Evolutionary conservation across 768 basidiomycete genomes (phyloP), one percentile per base, ranked within the genome.

Genomic region (Agaricus bisporus): DNA sequence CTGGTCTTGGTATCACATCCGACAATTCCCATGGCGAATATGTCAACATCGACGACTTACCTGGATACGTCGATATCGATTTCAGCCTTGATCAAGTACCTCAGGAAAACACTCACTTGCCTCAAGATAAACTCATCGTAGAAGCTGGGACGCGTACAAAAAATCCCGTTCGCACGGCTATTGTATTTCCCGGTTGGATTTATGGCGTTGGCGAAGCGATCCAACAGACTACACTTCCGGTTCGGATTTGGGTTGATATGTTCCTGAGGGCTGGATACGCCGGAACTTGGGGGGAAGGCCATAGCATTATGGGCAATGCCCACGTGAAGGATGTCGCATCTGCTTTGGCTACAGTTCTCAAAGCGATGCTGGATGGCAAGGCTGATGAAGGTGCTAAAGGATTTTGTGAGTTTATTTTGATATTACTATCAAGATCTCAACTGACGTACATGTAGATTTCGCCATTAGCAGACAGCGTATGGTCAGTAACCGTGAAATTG

Each of bases 231-330:
- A 72, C 73, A 2, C 15, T 63, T 4, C 68, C 70, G 56, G 57
- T 76, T 3, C 70, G 72, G 41, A 55, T 70, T 6, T 77, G 70
- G 59, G 49, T 71, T 32, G 58, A 61, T 39, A 62, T 72, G 53
- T 64, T 61, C 45, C 65, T 68, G 53, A 56, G 61, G 0, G 54
- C 63, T 12, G 70, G 73, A 22, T 63, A 64, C 39, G 67, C 68
- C 0, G 75, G 75, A n/a, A 73, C 73, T 1, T 77, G 70, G 70
- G 76, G 74, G 14, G 58, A 64, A 5, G 74, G 75, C 2, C 59
- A 61, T 36, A 76, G 74, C 37, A 28, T 64, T 9, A 67, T 72
- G 64, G 64, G 63, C 29, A 70, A 66, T 37, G 63, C 73, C 5
- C 74, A 77, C 43, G 69, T 78, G 48, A 69, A 68, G 47, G 76